phyloP scores from a whole-genome alignment of 805 yeast species.

The Candida verbasci region DNA sequence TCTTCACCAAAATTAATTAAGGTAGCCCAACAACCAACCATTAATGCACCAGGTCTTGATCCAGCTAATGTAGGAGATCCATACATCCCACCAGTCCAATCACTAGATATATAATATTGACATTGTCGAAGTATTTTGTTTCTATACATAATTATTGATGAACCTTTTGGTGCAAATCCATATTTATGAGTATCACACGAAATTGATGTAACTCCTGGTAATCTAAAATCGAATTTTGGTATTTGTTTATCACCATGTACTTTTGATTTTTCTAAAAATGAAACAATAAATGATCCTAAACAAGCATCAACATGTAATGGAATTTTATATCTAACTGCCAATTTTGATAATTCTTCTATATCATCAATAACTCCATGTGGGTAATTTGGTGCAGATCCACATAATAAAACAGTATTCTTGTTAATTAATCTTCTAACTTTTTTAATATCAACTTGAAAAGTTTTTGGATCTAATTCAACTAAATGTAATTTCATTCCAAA shows the following conservation, averaged over 20 bases:
- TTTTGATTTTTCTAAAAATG: constrained; percentile 62
- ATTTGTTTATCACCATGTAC: constrained; percentile 41
- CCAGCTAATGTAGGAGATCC: constrained; percentile 98
- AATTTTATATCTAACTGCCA: constrained; percentile 63
- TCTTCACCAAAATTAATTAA: constrained; percentile 73
- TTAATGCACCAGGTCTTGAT: constrained; percentile 92
- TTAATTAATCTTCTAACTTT: constrained; percentile 66
- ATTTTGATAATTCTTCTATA: constrained; percentile 61
- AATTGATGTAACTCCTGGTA: constrained; percentile 90
- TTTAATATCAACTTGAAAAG: constrained; percentile 61
- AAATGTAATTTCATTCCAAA: constrained; percentile 82
- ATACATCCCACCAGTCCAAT: constrained; percentile 93
- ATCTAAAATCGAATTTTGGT: constrained; percentile 76
- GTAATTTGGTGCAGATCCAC: constrained; percentile 95
- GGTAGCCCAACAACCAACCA: constrained; percentile 99
- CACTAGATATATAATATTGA: constrained; percentile 79
- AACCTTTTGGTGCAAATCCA: constrained; percentile 98
- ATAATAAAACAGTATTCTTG: constrained; percentile 73
- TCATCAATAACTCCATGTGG: constrained; percentile 97
- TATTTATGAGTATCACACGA: constrained; percentile 99
- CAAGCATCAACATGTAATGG: constrained; percentile 97
- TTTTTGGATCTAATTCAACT: constrained; percentile 66
- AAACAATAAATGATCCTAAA: constrained; percentile 85
- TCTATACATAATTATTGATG: constrained; percentile 89
- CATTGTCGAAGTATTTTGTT: constrained; percentile 58